These are phyloP conservation scores for Cyberlindnera samutprakarnensis DNA, from an alignment of 805 yeast species.

Conservation along the genomic window DNA sequence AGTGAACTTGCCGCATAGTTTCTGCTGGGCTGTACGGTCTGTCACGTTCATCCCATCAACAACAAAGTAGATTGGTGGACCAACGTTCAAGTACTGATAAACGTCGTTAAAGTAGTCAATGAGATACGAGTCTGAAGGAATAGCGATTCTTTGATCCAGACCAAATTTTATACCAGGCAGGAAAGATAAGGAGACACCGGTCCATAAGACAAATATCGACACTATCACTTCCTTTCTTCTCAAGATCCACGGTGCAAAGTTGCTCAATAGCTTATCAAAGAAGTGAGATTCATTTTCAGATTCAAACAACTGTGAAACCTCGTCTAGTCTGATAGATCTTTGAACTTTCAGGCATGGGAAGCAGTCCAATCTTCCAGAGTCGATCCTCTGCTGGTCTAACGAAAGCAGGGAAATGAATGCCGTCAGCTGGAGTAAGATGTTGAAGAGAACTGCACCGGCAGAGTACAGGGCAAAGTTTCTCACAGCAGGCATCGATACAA, in stretches of 20 bases:
- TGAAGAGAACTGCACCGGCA: constrained; percentile 75
- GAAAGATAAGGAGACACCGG: constrained; percentile 60
- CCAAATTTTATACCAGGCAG: constrained; percentile 72
- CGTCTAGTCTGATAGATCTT: constrained; percentile 13
- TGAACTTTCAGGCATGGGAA: constrained; percentile 44
- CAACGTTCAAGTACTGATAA: constrained; percentile 66
- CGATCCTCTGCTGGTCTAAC: constrained; percentile 56
- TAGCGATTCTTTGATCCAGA: constrained; percentile 81
- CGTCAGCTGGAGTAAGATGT: constrained; percentile 73
- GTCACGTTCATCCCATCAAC: constrained; percentile 65
- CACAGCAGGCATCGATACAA: constrained; percentile 94
- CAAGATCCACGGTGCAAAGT: constrained; percentile 49
- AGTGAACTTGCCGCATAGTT: constrained; percentile 81
- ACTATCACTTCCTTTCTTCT: constrained; percentile 40
- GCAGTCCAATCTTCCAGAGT: constrained; percentile 51
- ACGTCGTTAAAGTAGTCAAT: constrained; percentile 75
- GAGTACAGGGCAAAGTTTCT: constrained; percentile 87
- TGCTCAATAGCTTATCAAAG: constrained; percentile 35
- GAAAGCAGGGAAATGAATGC: constrained; percentile 68
- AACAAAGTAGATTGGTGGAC: constrained; percentile 89
- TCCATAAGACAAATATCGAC: constrained; percentile 49
- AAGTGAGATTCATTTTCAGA: constrained; percentile 23
- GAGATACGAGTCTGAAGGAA: constrained; percentile 77
- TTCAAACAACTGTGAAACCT: constrained; percentile 20
- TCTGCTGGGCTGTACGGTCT: constrained; percentile 51